Conservation (phyloP, 2,329 filamentous ascomycete genomes). For the Fusarium armeniacum region DNA sequence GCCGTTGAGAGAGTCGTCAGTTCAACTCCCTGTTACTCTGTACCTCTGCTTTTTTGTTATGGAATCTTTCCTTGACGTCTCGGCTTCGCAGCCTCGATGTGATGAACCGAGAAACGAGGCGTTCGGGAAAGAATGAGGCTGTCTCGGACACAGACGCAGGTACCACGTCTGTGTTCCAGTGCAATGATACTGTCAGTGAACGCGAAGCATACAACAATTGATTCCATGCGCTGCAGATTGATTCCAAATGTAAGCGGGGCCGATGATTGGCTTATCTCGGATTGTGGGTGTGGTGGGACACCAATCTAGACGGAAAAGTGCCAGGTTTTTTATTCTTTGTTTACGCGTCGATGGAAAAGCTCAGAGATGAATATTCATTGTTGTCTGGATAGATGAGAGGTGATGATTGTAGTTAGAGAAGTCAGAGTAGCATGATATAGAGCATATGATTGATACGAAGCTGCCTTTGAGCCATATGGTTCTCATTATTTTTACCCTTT, state of each 20-base stretch:
- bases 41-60: background rate
- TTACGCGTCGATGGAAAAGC: background rate
- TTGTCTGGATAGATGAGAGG: background rate
- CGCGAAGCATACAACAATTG: conserved; percentile 1
- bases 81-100: background rate
- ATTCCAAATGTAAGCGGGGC: conserved; percentile 37
- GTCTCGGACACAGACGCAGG: conserved; percentile 28
- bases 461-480: background rate
- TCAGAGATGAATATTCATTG: background rate
- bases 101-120: conserved; percentile 5
- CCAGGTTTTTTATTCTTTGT: background rate
- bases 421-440: background rate
- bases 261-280: conserved; percentile 17
- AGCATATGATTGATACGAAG: background rate
- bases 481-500: conserved; percentile 15
- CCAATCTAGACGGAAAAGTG: background rate
- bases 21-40: conserved; percentile 7
- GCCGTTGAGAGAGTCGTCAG: background rate
- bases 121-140: conserved; percentile 1
- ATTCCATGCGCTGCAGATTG: conserved; percentile 32
- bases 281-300: conserved; percentile 10
- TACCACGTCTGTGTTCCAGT: background rate
- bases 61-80: background rate
- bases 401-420: background rate
- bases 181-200: background rate